Percentiles rank a stretch among this genome's conserved stretches.
Evolutionary conservation across 2,329 filamentous ascomycete species (phyloP).

Genomic region (Diaporthe citriasiana): DNA sequence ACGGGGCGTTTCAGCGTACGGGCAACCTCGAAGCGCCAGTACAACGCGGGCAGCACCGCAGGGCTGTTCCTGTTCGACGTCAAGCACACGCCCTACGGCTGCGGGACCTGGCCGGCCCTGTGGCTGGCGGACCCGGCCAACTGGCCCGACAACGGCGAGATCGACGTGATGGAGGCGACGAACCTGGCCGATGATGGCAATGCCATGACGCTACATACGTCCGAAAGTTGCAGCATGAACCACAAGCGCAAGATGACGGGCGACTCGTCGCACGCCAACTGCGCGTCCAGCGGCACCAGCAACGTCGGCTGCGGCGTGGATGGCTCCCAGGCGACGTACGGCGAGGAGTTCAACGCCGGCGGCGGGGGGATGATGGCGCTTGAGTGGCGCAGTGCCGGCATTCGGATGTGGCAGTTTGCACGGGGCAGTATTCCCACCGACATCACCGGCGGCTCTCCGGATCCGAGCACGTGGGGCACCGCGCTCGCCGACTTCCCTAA

Average conservation of each 20-base stretch:
- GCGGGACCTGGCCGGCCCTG: slow-evolving; percentile 75
- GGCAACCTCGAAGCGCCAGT: slow-evolving; percentile 71
- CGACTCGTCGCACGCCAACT: slow-evolving; percentile 57
- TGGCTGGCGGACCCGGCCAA: slow-evolving; percentile 74
- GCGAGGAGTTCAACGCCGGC: slow-evolving; percentile 63
- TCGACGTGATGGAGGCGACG: slow-evolving; percentile 72
- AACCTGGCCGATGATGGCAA: slow-evolving; percentile 70
- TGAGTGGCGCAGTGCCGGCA: slow-evolving; percentile 72
- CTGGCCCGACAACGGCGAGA: slow-evolving; percentile 76
- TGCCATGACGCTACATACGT: slow-evolving; percentile 72
- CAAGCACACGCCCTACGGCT: slow-evolving; percentile 73
- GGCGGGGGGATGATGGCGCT: slow-evolving; percentile 73
- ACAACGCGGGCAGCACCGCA: slow-evolving; percentile 51
- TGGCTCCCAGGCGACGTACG: slow-evolving; percentile 60
- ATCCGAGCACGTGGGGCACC: slow-evolving; percentile 73
- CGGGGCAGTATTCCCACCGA: slow-evolving; percentile 64
- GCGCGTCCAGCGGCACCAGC: slow-evolving; percentile 63
- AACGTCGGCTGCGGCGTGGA: slow-evolving; percentile 72
- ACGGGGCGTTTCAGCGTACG: slow-evolving; percentile 75
- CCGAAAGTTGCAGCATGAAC: slow-evolving; percentile 63
- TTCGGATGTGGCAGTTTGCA: slow-evolving; percentile 74
- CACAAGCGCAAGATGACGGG: slow-evolving; percentile 69
- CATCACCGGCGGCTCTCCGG: slow-evolving; percentile 65
- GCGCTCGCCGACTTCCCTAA: slow-evolving; percentile 76
- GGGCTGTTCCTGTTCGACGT: slow-evolving; percentile 77